Conservation (phyloP, 495 filamentous ascomycete genomes). For the Astrothelium subdiscretum region DNA sequence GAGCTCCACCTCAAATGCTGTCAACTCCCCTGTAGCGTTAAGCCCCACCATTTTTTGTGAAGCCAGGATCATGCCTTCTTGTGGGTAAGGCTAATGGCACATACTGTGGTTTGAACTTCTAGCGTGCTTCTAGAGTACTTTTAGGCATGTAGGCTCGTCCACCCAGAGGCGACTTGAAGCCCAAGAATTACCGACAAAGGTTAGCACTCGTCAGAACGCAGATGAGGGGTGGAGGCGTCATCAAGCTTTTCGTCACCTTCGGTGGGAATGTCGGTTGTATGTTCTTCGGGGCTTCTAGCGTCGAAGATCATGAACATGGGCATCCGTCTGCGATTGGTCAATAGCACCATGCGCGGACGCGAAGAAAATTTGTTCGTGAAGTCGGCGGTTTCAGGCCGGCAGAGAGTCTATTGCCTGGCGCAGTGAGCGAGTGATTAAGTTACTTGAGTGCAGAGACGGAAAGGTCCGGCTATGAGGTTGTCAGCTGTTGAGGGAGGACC, state of each 20-base stretch:
- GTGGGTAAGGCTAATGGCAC: not conserved
- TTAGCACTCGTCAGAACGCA: not conserved
- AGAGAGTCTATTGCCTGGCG: too few species aligned
- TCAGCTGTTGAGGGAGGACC: too few species aligned
- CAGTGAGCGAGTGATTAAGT: too few species aligned
- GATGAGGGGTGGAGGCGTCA: not conserved
- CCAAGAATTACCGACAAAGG: not conserved
- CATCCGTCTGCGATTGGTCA: not conserved
- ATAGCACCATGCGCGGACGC: not conserved
- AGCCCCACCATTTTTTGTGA: not conserved
- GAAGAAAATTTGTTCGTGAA: too few species aligned
- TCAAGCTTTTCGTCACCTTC: not conserved
- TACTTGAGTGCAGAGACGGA: too few species aligned
- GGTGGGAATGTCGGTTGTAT: not conserved
- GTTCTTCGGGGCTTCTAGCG: constrained; percentile 1
- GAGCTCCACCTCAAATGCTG: not conserved
- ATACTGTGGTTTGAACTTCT: not conserved
- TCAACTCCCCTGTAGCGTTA: not conserved
- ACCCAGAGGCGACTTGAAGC: not conserved
- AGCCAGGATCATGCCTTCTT: too few species aligned
- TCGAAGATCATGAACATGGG: not conserved
- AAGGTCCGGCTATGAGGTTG: too few species aligned
- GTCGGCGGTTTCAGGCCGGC: too few species aligned
- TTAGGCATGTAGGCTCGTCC: not conserved
- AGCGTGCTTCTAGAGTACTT: not conserved